Percentiles rank a stretch among this genome's conserved stretches.
Evolutionary conservation across 371 early-diverging fungal genomes (phyloP).

Genomic region (Vairimorpha ceranae): DNA sequence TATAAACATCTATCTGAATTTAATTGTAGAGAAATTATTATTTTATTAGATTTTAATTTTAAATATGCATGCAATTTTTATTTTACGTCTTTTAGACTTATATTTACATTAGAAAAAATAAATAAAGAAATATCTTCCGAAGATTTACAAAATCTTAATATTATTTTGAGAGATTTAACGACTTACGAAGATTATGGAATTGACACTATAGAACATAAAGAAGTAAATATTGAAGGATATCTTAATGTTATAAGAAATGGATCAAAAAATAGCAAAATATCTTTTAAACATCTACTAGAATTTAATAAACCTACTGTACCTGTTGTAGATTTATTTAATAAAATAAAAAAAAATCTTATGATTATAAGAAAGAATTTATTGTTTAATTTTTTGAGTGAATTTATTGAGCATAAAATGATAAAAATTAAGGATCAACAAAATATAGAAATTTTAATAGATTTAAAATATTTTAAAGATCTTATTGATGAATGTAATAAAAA

Average conservation of each 20-base stretch:
- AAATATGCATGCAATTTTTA: neutral
- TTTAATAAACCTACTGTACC: neutral
- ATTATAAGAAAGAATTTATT: constrained; percentile 17
- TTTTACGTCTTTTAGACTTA: constrained; percentile 29
- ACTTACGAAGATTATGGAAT: constrained; percentile 56
- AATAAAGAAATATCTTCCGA: constrained; percentile 19
- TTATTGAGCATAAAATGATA: constrained; percentile 55
- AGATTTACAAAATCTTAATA: constrained; percentile 52
- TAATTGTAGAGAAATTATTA: constrained; percentile 14
- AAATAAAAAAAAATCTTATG: constrained; percentile 36
- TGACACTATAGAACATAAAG: constrained; percentile 24
- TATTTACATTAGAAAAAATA: constrained; percentile 56
- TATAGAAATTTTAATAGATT: constrained; percentile 26
- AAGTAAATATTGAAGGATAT: neutral
- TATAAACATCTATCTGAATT: constrained; percentile 31
- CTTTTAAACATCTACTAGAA: constrained; percentile 38
- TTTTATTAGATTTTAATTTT: constrained; percentile 52
- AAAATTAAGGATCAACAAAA: constrained; percentile 29
- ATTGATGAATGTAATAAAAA: constrained; percentile 1
- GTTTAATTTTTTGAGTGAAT: constrained; percentile 39
- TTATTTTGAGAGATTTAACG: constrained; percentile 59
- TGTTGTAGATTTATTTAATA: constrained; percentile 35
- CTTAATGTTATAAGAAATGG: constrained; percentile 44
- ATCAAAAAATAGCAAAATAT: constrained; percentile 30
- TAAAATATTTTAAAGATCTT: neutral